These are phyloP conservation scores for Calvatia gigantea DNA, from an alignment of 768 basidiomycete genomes.

Conservation along the genomic window DNA sequence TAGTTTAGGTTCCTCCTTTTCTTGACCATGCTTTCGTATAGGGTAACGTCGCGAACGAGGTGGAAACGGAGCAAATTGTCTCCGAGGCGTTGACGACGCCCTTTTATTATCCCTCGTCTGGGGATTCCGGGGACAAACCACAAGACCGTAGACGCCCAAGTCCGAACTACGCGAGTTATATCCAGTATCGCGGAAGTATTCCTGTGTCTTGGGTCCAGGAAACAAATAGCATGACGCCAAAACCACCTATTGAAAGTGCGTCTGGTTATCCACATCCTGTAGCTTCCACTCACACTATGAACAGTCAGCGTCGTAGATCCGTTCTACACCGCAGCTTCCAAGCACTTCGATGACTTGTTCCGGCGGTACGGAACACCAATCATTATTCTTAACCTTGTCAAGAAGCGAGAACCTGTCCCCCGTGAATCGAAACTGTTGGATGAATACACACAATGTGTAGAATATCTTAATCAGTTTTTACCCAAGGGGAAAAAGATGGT, in stretches of 20 bases:
- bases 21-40: constrained; percentile 24
- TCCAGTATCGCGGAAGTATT: constrained; percentile 96
- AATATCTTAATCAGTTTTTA: constrained; percentile 93
- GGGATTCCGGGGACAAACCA: constrained; percentile 25
- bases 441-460: constrained; percentile 89
- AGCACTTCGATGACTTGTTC: constrained; percentile 91
- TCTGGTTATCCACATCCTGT: neutral
- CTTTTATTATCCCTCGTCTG: constrained; percentile 70
- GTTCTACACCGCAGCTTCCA: constrained; percentile 88
- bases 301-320: constrained; percentile 92
- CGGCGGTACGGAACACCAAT: constrained; percentile 86
- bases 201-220: constrained; percentile 98
- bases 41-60: constrained; percentile 99
- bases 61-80: constrained; percentile 98
- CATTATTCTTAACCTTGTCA: constrained; percentile 92
- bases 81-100: constrained; percentile 87
- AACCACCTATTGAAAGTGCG: constrained; percentile 95
- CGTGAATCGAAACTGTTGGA: constrained; percentile 88
- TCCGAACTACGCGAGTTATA: constrained; percentile 92
- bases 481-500: constrained; percentile 83
- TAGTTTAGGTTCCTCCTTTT: neutral
- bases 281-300: neutral
- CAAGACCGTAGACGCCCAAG: constrained; percentile 49
- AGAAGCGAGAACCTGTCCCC: constrained; percentile 72
- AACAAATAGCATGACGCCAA: constrained; percentile 81